Conservation (phyloP, 192 early-diverging fungal genomes). For the Phlyctochytrium bullatum region DNA sequence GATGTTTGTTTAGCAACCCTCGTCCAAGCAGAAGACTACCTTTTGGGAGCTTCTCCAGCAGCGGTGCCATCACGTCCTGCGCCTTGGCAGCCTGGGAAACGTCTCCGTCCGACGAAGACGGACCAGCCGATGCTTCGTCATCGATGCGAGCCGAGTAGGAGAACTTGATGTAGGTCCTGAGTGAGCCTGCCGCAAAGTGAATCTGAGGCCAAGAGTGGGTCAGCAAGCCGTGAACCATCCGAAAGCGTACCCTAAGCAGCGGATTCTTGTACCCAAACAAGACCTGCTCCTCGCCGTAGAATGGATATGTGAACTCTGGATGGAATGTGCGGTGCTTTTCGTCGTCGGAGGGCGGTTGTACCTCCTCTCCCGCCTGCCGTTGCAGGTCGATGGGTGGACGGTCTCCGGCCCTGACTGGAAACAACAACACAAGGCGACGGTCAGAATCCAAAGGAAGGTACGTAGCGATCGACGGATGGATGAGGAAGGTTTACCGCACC, state of each 20-base stretch:
- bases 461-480: neutral
- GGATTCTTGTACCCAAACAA: conserved; percentile 86
- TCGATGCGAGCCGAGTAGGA: conserved; percentile 63
- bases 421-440: neutral
- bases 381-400: neutral
- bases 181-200: conserved; percentile 73
- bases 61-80: conserved; percentile 57
- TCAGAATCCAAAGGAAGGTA: neutral
- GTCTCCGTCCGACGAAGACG: conserved; percentile 23
- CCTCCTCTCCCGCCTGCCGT: neutral
- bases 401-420: neutral
- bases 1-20: neutral
- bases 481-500: no score
- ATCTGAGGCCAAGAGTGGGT: conserved; percentile 54
- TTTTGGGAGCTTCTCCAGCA: conserved; percentile 56
- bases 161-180: conserved; percentile 69
- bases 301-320: conserved; percentile 82
- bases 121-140: conserved; percentile 33
- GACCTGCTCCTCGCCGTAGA: conserved; percentile 85
- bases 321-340: conserved; percentile 50
- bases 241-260: conserved; percentile 11
- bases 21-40: conserved; percentile 33
- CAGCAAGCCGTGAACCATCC: neutral
- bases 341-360: neutral
- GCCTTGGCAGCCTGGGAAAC: conserved; percentile 34